Evolutionary conservation across 768 basidiomycete genomes (phyloP), one percentile per base, ranked within the genome.

Genomic region (Hypsizygus marmoreus): DNA sequence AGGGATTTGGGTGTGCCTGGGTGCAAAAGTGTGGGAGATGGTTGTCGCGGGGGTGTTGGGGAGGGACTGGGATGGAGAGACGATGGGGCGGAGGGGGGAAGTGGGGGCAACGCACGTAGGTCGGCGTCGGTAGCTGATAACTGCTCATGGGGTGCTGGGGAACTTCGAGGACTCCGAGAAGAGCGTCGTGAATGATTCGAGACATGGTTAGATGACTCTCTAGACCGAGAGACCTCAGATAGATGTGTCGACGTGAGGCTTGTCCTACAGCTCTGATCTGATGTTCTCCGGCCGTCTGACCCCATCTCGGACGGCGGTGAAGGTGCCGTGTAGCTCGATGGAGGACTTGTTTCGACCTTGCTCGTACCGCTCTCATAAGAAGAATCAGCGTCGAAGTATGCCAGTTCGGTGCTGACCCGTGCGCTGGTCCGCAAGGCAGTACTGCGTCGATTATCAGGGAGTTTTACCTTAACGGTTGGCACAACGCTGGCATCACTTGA

Each of bases 391-490:
- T 43, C 44, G 34, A 46, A 45, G 28, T 49, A 53, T 8, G 52
- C 50, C 44, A 56, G 43, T 32, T 43, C 53, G 13, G 36, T 48
- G 36, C 37, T 43, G 37, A 62, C 59, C 29, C 64, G 51, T 33
- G 58, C 59, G 35, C 57, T 56, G 22, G 57, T 20, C 22, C 50
- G 55, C 42, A 54, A 57, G 34, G 61, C 58, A 24, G 65, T 60
- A 38, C 55, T 53, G n/a, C 56, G 60, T 11, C 55, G 60, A 38
- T 54, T 49, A 28, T 66, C 58, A 32, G 66, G 60, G 30, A 61
- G 61, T 30, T 62, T 58, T 38, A 70, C 51, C 55, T 60, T 64
- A 56, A 70, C 61, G 44, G 66, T 60, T 49, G 69, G 65, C 25
- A 66, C 56, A 40, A 56, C 40, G 33, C 34, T 50, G 29, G 43